phyloP scores from a whole-genome alignment of 1,139 yeast species.

The Wickerhamomyces sp. region DNA sequence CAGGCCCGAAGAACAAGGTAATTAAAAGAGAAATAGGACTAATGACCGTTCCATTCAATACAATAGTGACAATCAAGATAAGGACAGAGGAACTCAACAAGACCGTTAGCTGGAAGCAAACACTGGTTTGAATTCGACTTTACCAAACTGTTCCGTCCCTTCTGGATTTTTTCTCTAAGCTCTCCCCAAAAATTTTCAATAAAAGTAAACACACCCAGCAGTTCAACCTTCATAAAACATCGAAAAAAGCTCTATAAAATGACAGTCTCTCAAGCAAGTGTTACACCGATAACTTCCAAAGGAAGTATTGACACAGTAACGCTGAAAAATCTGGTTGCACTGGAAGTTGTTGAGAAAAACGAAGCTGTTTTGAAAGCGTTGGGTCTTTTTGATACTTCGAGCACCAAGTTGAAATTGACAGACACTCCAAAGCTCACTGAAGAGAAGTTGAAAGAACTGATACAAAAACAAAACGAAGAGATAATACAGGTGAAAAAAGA shows the following conservation, averaged over 20 bases:
- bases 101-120: slow-evolving; percentile 21
- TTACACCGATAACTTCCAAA: slow-evolving; percentile 13
- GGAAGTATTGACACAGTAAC: slow-evolving; percentile 19
- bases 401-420: slow-evolving; percentile 3
- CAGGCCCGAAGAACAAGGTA: slow-evolving; percentile 7
- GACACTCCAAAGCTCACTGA: neutral
- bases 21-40: slow-evolving; percentile 29
- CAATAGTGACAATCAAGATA: slow-evolving; percentile 24
- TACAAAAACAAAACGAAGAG: slow-evolving; percentile 7
- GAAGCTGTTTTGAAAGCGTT: slow-evolving; percentile 18
- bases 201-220: too few species aligned
- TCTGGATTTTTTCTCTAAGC: too few species aligned
- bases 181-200: too few species aligned
- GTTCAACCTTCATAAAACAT: neutral
- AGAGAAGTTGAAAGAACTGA: slow-evolving; percentile 5
- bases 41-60: slow-evolving; percentile 29
- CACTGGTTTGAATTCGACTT: slow-evolving; percentile 3
- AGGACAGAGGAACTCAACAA: slow-evolving; percentile 21
- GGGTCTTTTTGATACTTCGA: slow-evolving; percentile 17
- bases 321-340: slow-evolving; percentile 21
- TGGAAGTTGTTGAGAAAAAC: slow-evolving; percentile 21
- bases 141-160: too few species aligned
- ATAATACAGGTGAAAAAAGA: slow-evolving; percentile 6
- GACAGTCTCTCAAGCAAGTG: slow-evolving; percentile 19
- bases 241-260: slow-evolving; percentile 10